Conservation (phyloP, 73 alveolate genomes). For the Stentor coeruleus region DNA sequence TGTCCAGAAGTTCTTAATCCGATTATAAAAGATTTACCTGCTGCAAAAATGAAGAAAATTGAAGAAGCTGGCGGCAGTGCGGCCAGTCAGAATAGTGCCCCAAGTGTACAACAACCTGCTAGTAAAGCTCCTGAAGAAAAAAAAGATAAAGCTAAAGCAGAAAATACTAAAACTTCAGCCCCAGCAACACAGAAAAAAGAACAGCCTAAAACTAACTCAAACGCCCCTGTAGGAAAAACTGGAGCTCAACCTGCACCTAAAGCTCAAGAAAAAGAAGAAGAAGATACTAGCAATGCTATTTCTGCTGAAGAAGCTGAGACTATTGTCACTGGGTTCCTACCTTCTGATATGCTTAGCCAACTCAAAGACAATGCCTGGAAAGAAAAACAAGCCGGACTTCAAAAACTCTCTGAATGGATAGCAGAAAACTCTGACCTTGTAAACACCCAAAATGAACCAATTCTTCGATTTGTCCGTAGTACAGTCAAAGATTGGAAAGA, state of each 20-base stretch:
- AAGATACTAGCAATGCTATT: slow-evolving; percentile 46
- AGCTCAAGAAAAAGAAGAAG: too few species aligned
- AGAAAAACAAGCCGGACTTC: slow-evolving; percentile 48
- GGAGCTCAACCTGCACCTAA: too few species aligned
- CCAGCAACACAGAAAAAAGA: too few species aligned
- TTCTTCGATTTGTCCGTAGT: slow-evolving; percentile 51
- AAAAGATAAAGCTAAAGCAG: too few species aligned
- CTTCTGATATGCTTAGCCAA: slow-evolving; percentile 21
- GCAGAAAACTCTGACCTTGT: slow-evolving; percentile 25
- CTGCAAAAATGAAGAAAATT: slow-evolving; percentile 44
- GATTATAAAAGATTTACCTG: slow-evolving; percentile 37
- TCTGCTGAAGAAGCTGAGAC: slow-evolving; percentile 56
- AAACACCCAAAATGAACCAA: slow-evolving; percentile 53
- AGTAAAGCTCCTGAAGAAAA: too few species aligned
- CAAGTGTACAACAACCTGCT: too few species aligned
- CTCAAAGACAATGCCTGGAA: slow-evolving; percentile 59
- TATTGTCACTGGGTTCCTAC: slow-evolving; percentile 30
- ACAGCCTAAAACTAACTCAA: too few species aligned
- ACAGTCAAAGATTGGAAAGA: slow-evolving; percentile 88
- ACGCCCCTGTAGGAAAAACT: too few species aligned
- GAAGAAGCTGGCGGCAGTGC: slow-evolving; percentile 58
- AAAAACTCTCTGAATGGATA: slow-evolving; percentile 35
- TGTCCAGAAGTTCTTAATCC: slow-evolving; percentile 36
- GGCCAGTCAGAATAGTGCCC: too few species aligned
- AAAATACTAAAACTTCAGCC: too few species aligned